Evolutionary conservation across 2,329 filamentous ascomycete species (phyloP).

Genomic region (Penicillium sp.): DNA sequence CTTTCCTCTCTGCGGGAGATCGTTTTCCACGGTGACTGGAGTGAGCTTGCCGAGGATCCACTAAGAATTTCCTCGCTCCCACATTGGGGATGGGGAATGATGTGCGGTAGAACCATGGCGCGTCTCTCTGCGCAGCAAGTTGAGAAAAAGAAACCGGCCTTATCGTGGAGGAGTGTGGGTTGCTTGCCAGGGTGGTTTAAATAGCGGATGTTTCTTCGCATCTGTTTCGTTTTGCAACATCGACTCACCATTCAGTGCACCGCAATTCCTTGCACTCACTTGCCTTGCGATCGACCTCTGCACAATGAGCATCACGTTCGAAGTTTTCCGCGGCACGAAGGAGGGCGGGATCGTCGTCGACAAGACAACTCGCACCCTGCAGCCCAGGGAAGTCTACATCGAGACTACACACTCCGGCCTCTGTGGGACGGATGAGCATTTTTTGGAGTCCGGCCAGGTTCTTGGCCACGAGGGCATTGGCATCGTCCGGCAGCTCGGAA

Average conservation of each 20-base stretch:
- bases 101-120: too few species aligned
- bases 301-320: slow-evolving; percentile 25
- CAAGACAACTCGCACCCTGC: slow-evolving; percentile 24
- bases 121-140: too few species aligned
- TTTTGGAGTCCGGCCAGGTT: slow-evolving; percentile 20
- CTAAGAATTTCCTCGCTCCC: too few species aligned
- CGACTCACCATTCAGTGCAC: background rate
- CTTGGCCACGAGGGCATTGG: slow-evolving; percentile 58
- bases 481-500: slow-evolving; percentile 50
- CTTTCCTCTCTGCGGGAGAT: too few species aligned
- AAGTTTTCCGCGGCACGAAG: slow-evolving; percentile 28
- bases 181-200: too few species aligned
- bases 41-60: too few species aligned
- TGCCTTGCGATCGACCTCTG: background rate
- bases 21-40: too few species aligned
- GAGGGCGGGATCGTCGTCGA: slow-evolving; percentile 26
- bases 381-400: slow-evolving; percentile 25
- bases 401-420: slow-evolving; percentile 30
- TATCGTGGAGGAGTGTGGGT: too few species aligned
- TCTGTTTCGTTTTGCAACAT: background rate
- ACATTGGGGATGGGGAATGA: too few species aligned
- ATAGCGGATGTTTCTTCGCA: too few species aligned
- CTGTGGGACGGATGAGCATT: slow-evolving; percentile 29
- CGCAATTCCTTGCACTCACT: background rate
- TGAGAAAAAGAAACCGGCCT: too few species aligned